phyloP scores from a whole-genome alignment of 345 rosid genomes.

The Euphorbia lathyris region DNA sequence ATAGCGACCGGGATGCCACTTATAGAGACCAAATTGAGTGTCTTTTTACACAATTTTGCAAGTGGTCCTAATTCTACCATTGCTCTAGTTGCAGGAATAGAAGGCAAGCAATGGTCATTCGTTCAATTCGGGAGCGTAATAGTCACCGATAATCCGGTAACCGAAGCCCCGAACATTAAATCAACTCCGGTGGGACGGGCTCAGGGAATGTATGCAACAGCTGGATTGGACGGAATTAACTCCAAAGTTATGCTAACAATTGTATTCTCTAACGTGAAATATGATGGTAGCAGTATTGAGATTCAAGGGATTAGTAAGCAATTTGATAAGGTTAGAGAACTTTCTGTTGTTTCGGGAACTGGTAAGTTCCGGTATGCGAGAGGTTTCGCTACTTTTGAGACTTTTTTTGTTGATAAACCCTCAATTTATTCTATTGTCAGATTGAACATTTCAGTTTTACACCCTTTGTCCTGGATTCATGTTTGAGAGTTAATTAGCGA shows the following conservation, averaged over 20 bases:
- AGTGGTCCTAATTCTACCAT: not conserved
- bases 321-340: slow-evolving; percentile 5
- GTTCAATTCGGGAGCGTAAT: not conserved
- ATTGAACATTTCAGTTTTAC: not conserved
- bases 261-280: not conserved
- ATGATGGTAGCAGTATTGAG: not conserved
- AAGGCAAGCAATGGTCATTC: not conserved
- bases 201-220: slow-evolving; percentile 9
- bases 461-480: not conserved
- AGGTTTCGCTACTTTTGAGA: not conserved
- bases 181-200: slow-evolving; percentile 4
- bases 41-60: not conserved
- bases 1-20: not conserved
- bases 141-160: not conserved
- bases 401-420: not conserved
- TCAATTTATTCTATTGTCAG: not conserved
- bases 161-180: not conserved
- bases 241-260: not conserved
- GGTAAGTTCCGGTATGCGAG: not conserved
- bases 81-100: not conserved
- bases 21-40: not conserved
- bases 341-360: slow-evolving; percentile 1
- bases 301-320: slow-evolving; percentile 11
- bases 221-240: slow-evolving; percentile 8
- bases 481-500: not conserved